Percentiles rank a stretch among this genome's conserved stretches.
Evolutionary conservation across 495 filamentous ascomycete genomes (phyloP).

Genomic region (Tirmania nivea): DNA sequence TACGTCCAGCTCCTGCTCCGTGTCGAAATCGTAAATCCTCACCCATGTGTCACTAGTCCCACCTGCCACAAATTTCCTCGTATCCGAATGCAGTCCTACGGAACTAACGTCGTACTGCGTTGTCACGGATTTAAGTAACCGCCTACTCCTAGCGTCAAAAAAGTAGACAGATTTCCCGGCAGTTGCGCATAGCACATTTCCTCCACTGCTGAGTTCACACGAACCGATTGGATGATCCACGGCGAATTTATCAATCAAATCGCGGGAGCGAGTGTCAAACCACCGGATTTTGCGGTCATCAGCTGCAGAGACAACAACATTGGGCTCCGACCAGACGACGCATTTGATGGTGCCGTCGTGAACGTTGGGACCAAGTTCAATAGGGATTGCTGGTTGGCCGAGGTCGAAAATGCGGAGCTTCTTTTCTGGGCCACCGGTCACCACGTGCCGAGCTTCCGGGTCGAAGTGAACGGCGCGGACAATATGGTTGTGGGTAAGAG

Average conservation of each 20-base stretch:
- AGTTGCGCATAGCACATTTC: constrained; percentile 21
- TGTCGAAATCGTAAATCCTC: constrained; percentile 69
- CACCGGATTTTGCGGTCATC: constrained; percentile 82
- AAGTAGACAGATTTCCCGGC: constrained; percentile 86
- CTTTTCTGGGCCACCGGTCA: constrained; percentile 88
- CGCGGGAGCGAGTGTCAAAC: constrained; percentile 68
- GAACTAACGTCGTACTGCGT: constrained; percentile 68
- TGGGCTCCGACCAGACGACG: constrained; percentile 84
- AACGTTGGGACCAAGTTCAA: constrained; percentile 66
- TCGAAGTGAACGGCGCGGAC: constrained; percentile 85
- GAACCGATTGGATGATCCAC: constrained; percentile 71
- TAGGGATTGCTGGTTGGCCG: constrained; percentile 24
- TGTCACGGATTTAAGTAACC: constrained; percentile 53
- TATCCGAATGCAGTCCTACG: constrained; percentile 63
- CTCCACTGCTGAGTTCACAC: constrained; percentile 54
- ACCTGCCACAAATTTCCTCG: constrained; percentile 67
- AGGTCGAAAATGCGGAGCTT: constrained; percentile 90
- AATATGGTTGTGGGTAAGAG: constrained; percentile 80
- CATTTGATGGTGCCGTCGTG: constrained; percentile 80
- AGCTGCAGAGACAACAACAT: constrained; percentile 66
- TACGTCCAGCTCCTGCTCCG: constrained; percentile 54
- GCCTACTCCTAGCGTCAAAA: constrained; percentile 54
- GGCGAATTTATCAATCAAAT: constrained; percentile 43
- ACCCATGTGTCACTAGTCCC: constrained; percentile 85
- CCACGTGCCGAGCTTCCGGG: constrained; percentile 50